Conservation (phyloP, 257 asterid genomes). For the Asclepias syriaca region DNA sequence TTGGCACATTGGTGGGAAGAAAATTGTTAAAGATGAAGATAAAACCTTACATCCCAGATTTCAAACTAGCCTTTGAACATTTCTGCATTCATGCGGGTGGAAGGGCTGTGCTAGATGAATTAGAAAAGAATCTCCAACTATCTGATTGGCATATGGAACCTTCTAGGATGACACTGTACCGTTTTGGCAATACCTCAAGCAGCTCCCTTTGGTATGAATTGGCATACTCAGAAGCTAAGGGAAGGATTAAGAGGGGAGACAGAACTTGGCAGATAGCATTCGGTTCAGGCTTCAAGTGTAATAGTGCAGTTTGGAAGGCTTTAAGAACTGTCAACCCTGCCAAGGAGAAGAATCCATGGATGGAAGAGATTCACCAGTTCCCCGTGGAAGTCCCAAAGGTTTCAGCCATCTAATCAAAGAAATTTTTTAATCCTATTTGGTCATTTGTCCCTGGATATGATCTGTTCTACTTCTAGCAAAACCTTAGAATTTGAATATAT, state of each 20-base stretch:
- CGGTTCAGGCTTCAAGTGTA: constrained; percentile 85
- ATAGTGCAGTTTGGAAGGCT: constrained; percentile 88
- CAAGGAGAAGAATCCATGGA: constrained; percentile 39
- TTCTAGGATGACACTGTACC: constrained; percentile 68
- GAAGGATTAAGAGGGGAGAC: constrained; percentile 75
- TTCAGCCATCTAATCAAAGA: constrained; percentile 12
- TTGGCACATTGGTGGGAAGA: constrained; percentile 53
- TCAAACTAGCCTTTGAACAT: constrained; percentile 76
- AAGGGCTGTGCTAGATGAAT: constrained; percentile 71
- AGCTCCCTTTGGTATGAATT: constrained; percentile 82
- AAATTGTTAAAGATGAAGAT: constrained; percentile 63
- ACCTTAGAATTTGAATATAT: background rate
- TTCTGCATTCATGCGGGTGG: constrained; percentile 92
- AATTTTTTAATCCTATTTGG: background rate
- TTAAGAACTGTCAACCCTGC: constrained; percentile 46
- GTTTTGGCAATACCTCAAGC: constrained; percentile 81
- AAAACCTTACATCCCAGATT: constrained; percentile 72
- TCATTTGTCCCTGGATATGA: background rate
- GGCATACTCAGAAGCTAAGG: constrained; percentile 66
- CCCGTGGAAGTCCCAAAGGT: constrained; percentile 38
- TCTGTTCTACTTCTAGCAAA: background rate
- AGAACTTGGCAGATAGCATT: constrained; percentile 86
- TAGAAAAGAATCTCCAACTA: constrained; percentile 65
- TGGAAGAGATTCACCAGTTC: constrained; percentile 33
- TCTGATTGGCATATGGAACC: constrained; percentile 85